Conservation (phyloP, 352 stramenopile species). For the Pythium inflatum region DNA sequence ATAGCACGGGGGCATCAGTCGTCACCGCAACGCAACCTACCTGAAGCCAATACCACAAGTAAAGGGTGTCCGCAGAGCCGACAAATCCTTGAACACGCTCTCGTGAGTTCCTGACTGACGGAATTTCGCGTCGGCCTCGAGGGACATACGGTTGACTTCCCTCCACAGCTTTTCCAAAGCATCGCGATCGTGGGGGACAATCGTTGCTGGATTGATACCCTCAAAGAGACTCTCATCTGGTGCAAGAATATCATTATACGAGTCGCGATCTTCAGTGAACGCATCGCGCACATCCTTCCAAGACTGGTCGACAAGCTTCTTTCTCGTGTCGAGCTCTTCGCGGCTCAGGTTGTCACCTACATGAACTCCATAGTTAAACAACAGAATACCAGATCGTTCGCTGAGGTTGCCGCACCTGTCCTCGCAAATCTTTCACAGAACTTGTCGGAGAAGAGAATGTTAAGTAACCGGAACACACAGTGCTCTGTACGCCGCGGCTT, state of each 20-base stretch:
- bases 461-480: background rate
- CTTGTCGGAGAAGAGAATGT: background rate
- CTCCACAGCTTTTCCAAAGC: background rate
- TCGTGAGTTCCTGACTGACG: background rate
- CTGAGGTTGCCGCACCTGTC: background rate
- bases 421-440: background rate
- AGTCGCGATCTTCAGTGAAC: background rate
- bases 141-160: background rate
- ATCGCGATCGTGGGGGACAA: background rate
- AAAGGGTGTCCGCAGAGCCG: background rate
- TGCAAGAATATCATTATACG: background rate
- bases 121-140: background rate
- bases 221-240: background rate
- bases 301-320: background rate
- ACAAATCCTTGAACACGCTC: background rate
- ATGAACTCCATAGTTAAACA: too few relatives aligned
- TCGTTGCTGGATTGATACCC: background rate
- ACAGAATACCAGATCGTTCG: too few relatives aligned
- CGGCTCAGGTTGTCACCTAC: background rate
- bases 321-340: background rate
- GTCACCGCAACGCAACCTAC: too few relatives aligned
- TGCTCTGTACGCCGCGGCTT: background rate
- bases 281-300: background rate
- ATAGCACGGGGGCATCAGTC: too few relatives aligned
- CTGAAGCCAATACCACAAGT: background rate